These are phyloP conservation scores for Mycena vitilis DNA, from an alignment of 768 basidiomycete species.

Conservation along the genomic window DNA sequence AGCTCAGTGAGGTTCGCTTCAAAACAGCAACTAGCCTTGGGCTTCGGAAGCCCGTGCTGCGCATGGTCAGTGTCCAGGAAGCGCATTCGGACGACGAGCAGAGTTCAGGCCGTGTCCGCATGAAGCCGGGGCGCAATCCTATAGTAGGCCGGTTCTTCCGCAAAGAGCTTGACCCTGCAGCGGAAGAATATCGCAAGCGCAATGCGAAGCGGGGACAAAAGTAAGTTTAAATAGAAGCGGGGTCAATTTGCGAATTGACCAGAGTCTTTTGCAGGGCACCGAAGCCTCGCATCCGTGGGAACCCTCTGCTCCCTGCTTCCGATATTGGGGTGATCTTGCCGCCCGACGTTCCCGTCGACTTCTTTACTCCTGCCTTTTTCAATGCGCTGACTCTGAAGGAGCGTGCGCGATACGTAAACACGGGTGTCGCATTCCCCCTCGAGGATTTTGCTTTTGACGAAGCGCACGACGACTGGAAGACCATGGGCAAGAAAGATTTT, in stretches of 20 bases:
- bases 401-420: constrained; percentile 14
- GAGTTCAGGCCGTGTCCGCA: not conserved
- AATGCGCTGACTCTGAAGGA: constrained; percentile 20
- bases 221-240: not conserved
- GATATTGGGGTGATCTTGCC: too few relatives aligned
- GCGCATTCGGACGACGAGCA: constrained; percentile 27
- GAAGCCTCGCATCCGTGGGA: not conserved
- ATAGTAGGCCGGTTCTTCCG: constrained; percentile 5
- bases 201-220: constrained; percentile 15
- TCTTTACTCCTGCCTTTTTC: constrained; percentile 18
- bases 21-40: not conserved
- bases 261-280: not conserved
- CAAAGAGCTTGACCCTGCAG: constrained; percentile 7
- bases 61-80: constrained; percentile 14
- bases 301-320: constrained; percentile 19
- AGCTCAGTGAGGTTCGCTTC: constrained; percentile 8
- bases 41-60: constrained; percentile 18
- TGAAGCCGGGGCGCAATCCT: constrained; percentile 23
- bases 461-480: constrained; percentile 17
- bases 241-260: not conserved
- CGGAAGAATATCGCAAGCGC: constrained; percentile 19
- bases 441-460: constrained; percentile 3
- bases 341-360: constrained; percentile 23
- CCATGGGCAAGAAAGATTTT: constrained; percentile 23
- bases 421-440: constrained; percentile 30